phyloP scores from a whole-genome alignment of 2,329 filamentous ascomycete species.

The Ophiostoma piceae region DNA sequence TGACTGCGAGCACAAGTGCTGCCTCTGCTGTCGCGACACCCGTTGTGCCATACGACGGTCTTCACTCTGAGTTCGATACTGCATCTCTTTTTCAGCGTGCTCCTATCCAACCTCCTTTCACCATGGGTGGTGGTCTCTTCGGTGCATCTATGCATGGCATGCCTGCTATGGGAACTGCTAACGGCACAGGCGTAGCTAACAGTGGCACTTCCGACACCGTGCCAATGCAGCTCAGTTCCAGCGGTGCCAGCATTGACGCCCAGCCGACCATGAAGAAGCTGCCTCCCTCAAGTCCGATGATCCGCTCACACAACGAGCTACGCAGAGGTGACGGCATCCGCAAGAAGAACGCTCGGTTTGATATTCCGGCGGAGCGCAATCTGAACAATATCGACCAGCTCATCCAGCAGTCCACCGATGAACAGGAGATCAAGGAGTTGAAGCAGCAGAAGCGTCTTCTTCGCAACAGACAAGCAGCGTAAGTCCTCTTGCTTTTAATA shows the following conservation, averaged over 20 bases:
- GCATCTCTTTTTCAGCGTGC: slow-evolving; percentile 48
- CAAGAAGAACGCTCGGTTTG: slow-evolving; percentile 98
- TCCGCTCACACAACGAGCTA: slow-evolving; percentile 71
- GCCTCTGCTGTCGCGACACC: slow-evolving; percentile 69
- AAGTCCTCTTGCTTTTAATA: slow-evolving; percentile 41
- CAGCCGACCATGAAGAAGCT: slow-evolving; percentile 51
- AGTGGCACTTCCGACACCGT: neutral
- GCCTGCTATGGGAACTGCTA: slow-evolving; percentile 47
- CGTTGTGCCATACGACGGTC: slow-evolving; percentile 63
- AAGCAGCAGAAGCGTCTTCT: slow-evolving; percentile 97
- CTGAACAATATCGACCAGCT: slow-evolving; percentile 91
- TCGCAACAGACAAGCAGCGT: slow-evolving; percentile 95
- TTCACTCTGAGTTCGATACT: slow-evolving; percentile 52
- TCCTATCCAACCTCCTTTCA: slow-evolving; percentile 49
- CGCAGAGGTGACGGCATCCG: slow-evolving; percentile 80
- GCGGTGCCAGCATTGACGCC: slow-evolving; percentile 43
- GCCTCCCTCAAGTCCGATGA: slow-evolving; percentile 61
- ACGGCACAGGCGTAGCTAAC: neutral
- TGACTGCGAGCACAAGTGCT: slow-evolving; percentile 39
- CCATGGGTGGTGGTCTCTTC: slow-evolving; percentile 47
- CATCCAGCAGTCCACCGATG: slow-evolving; percentile 80
- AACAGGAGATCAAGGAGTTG: slow-evolving; percentile 92
- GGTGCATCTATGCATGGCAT: slow-evolving; percentile 27
- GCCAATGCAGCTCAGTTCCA: slow-evolving; percentile 24
- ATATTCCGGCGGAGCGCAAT: slow-evolving; percentile 90